Conservation (phyloP, 169 alveolate species). For the Eimeria sp. region DNA sequence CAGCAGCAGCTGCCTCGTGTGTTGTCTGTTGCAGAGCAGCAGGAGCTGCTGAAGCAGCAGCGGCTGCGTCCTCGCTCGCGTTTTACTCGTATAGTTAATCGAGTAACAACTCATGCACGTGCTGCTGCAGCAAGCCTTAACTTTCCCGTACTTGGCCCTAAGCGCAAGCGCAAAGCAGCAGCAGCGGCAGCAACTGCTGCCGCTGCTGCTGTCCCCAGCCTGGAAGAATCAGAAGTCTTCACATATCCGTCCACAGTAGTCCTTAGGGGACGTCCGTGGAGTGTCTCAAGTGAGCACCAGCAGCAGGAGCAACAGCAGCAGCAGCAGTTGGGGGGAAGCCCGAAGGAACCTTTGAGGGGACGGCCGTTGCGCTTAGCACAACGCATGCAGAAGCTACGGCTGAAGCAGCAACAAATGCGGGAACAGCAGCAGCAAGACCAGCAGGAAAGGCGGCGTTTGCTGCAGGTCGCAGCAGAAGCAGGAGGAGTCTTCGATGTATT, state of each 20-base stretch:
- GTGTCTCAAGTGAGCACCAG: background rate
- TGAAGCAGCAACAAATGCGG: background rate
- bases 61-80: conserved; percentile 53
- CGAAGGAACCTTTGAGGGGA: too few relatives aligned
- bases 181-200: conserved; percentile 50
- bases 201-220: conserved; percentile 18
- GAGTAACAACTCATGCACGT: conserved; percentile 29
- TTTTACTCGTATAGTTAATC: background rate
- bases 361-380: background rate
- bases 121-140: conserved; percentile 57
- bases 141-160: conserved; percentile 4
- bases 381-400: conserved; percentile 20
- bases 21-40: too few relatives aligned
- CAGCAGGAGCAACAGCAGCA: conserved; percentile 31
- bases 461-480: conserved; percentile 22
- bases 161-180: conserved; percentile 21
- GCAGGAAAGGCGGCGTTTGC: conserved; percentile 37
- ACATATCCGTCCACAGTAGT: background rate
- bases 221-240: background rate
- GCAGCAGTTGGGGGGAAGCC: too few relatives aligned
- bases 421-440: conserved; percentile 36
- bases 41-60: conserved; percentile 56
- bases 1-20: background rate
- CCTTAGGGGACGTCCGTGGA: conserved; percentile 38
- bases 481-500: conserved; percentile 49